Conservation (phyloP, 305 asterid species). For the Fraxinus floribunda region DNA sequence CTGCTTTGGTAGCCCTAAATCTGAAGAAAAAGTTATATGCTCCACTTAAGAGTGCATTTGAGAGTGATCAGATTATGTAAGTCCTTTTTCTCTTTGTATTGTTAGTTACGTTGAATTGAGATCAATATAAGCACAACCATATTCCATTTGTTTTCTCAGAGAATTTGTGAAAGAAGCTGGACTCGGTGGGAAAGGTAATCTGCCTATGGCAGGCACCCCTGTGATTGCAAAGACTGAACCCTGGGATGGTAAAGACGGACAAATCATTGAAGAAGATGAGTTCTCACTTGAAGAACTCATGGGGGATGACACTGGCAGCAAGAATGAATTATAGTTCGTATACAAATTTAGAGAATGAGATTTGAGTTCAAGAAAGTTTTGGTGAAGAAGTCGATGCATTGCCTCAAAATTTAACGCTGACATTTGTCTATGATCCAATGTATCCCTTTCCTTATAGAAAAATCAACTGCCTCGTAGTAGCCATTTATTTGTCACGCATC, state of each 20-base stretch:
- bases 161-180: slow-evolving; percentile 83
- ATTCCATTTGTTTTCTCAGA: slow-evolving; percentile 34
- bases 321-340: slow-evolving; percentile 51
- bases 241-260: slow-evolving; percentile 95
- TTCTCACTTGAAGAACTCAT: slow-evolving; percentile 92
- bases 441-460: not conserved
- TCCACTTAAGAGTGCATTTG: slow-evolving; percentile 84
- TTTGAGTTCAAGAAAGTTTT: slow-evolving; percentile 36
- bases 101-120: not conserved
- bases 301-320: slow-evolving; percentile 57
- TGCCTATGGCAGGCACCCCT: slow-evolving; percentile 58
- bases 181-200: slow-evolving; percentile 77
- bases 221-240: slow-evolving; percentile 58
- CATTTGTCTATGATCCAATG: not conserved
- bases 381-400: not conserved
- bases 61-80: slow-evolving; percentile 62
- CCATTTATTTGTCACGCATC: not conserved
- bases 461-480: not conserved
- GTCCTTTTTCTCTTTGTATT: slow-evolving; percentile 11
- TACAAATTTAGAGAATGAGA: slow-evolving; percentile 19
- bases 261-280: slow-evolving; percentile 85
- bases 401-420: not conserved
- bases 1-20: slow-evolving; percentile 85
- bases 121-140: not conserved
- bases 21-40: slow-evolving; percentile 79